These are phyloP conservation scores for Annulohypoxylon moriforme DNA, from an alignment of 495 filamentous ascomycete species.

Conservation along the genomic window DNA sequence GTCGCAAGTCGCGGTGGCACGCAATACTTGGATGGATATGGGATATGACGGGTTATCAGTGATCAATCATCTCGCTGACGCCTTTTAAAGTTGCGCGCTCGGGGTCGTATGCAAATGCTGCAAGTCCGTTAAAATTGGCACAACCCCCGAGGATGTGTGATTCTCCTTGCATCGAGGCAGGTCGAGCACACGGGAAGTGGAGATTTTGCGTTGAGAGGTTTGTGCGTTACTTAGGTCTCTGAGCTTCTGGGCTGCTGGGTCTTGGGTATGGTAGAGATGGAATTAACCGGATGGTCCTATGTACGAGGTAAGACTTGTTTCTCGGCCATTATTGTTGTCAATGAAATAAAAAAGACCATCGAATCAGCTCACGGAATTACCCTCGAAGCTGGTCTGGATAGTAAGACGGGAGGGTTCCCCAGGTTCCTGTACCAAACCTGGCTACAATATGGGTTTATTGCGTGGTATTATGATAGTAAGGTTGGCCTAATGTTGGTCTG, in stretches of 20 bases:
- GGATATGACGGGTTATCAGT: slow-evolving; percentile 12
- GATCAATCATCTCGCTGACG: background rate
- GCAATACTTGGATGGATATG: slow-evolving; percentile 34
- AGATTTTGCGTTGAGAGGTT: slow-evolving; percentile 2
- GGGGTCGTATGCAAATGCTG: slow-evolving; percentile 26
- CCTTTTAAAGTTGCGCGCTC: slow-evolving; percentile 5
- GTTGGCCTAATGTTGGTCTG: background rate
- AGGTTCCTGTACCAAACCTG: slow-evolving; percentile 25
- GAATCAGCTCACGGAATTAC: slow-evolving; percentile 19
- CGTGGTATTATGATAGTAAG: slow-evolving; percentile 6
- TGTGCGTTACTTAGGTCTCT: background rate
- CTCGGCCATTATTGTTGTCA: slow-evolving; percentile 19
- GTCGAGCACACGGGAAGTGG: slow-evolving; percentile 32
- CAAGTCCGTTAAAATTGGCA: slow-evolving; percentile 41
- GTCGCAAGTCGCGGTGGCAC: slow-evolving; percentile 20
- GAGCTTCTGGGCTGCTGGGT: too few relatives aligned
- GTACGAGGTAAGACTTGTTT: background rate
- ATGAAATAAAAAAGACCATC: slow-evolving; percentile 12
- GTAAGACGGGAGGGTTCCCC: slow-evolving; percentile 27
- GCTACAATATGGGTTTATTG: slow-evolving; percentile 9
- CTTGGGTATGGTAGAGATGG: background rate
- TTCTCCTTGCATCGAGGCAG: slow-evolving; percentile 38
- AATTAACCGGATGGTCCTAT: slow-evolving; percentile 24
- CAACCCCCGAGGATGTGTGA: slow-evolving; percentile 39
- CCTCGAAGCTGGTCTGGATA: slow-evolving; percentile 29